phyloP scores from a whole-genome alignment of 2,329 filamentous ascomycete species.

The Neofusicoccum umdonicola region DNA sequence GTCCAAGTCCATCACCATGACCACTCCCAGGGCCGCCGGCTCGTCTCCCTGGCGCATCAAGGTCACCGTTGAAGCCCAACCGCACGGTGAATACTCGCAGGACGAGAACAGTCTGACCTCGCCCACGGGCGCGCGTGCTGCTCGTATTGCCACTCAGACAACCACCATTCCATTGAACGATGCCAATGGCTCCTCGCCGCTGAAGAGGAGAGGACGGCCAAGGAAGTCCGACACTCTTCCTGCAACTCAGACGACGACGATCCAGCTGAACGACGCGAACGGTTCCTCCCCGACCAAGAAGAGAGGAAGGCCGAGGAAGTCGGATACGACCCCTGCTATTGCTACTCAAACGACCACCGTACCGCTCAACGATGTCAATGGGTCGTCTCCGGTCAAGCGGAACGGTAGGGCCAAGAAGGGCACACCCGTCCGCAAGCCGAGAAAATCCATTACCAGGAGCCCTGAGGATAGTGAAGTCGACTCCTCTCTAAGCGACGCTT shows the following conservation, averaged over 20 bases:
- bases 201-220: constrained; percentile 37
- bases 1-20: constrained; percentile 46
- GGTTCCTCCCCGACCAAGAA: constrained; percentile 33
- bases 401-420: constrained; percentile 26
- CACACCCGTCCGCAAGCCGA: constrained; percentile 23
- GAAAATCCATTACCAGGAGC: constrained; percentile 6
- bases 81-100: constrained; percentile 29
- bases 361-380: neutral
- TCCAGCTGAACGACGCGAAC: constrained; percentile 25
- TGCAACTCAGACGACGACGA: constrained; percentile 21
- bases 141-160: constrained; percentile 30
- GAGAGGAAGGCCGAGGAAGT: constrained; percentile 26
- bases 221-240: constrained; percentile 34
- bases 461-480: neutral
- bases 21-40: constrained; percentile 37
- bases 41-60: constrained; percentile 50
- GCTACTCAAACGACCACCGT: neutral
- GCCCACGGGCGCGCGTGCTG: constrained; percentile 29
- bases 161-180: constrained; percentile 44
- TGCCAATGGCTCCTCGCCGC: constrained; percentile 34
- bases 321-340: neutral
- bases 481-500: constrained; percentile 3
- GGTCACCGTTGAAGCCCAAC: constrained; percentile 50
- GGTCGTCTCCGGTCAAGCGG: constrained; percentile 26
- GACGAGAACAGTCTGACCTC: constrained; percentile 30